A percentile compares a stretch with the other conserved stretches of the same genome.
Evolutionary conservation across 176 grass and related monocot genomes (phyloP).

Genomic region (Juncus effusus): DNA sequence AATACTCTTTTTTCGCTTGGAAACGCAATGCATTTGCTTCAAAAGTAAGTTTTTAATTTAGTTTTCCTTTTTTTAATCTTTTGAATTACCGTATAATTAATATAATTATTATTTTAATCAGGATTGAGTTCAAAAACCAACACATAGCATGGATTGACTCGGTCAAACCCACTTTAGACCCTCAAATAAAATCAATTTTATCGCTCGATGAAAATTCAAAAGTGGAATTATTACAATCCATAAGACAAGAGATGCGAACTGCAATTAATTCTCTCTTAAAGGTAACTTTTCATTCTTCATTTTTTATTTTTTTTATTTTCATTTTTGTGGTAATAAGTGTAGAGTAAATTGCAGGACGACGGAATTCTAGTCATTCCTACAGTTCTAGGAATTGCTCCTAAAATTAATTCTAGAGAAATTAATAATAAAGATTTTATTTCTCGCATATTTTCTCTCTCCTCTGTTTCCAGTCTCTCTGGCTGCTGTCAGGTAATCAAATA

Average conservation of each 20-base stretch:
- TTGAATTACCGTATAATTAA: conserved; percentile 23
- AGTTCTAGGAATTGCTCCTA: conserved; percentile 76
- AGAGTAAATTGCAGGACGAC: conserved; percentile 73
- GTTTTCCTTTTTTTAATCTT: conserved; percentile 7
- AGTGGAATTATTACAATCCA: conserved; percentile 42
- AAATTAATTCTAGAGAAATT: conserved; percentile 70
- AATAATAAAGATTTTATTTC: conserved; percentile 58
- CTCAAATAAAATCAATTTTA: conserved; percentile 50
- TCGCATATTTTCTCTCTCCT: conserved; percentile 48
- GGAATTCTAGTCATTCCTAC: conserved; percentile 90
- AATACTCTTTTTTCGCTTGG: conserved; percentile 57
- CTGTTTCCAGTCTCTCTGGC: conserved; percentile 91
- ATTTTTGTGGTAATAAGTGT: conserved; percentile 27
- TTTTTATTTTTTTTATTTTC: neutral
- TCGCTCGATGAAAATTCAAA: conserved; percentile 33
- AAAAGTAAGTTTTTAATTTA: conserved; percentile 49
- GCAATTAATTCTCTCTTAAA: conserved; percentile 76
- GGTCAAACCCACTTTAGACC: conserved; percentile 54
- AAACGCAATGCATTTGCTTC: conserved; percentile 67
- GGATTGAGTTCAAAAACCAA: conserved; percentile 78
- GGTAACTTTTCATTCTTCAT: conserved; percentile 35
- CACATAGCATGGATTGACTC: conserved; percentile 90
- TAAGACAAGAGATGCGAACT: conserved; percentile 57
- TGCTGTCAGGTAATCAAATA: conserved; percentile 74
- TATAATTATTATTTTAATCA: conserved; percentile 34